phyloP scores from a whole-genome alignment of 345 rosid species.

The Raphanus raphanistrum region DNA sequence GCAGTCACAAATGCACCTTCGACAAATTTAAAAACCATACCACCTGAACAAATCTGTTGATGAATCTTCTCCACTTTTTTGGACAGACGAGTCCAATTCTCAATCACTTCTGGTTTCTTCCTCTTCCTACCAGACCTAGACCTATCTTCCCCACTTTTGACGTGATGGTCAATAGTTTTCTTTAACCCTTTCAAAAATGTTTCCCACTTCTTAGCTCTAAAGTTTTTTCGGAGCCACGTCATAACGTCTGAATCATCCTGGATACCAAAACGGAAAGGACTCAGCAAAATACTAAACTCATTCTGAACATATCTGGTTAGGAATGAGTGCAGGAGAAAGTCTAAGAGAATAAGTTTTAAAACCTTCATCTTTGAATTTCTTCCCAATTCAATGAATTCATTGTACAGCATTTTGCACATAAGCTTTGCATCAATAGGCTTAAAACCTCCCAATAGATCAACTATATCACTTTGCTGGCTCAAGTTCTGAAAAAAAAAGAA shows the following conservation, averaged over 20 bases:
- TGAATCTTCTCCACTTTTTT: slow-evolving; percentile 53
- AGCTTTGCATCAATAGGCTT: slow-evolving; percentile 80
- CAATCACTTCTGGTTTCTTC: slow-evolving; percentile 51
- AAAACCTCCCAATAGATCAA: slow-evolving; percentile 94
- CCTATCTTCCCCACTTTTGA: slow-evolving; percentile 30
- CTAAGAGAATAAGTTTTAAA: background rate
- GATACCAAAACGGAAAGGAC: slow-evolving; percentile 32
- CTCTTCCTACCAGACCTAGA: slow-evolving; percentile 61
- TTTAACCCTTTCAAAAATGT: slow-evolving; percentile 49
- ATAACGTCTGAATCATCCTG: slow-evolving; percentile 53
- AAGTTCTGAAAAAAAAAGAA: slow-evolving; percentile 57
- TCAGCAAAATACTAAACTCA: slow-evolving; percentile 22
- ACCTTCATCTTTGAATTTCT: slow-evolving; percentile 56
- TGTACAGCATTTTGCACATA: slow-evolving; percentile 66
- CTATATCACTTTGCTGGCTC: slow-evolving; percentile 96
- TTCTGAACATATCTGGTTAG: slow-evolving; percentile 3
- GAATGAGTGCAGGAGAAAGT: slow-evolving; percentile 4
- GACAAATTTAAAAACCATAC: slow-evolving; percentile 90
- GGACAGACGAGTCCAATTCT: slow-evolving; percentile 57
- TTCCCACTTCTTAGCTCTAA: slow-evolving; percentile 62
- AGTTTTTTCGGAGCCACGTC: slow-evolving; percentile 45
- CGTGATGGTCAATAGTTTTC: slow-evolving; percentile 42
- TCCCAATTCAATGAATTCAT: slow-evolving; percentile 69
- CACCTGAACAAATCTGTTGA: slow-evolving; percentile 67
- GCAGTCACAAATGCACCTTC: slow-evolving; percentile 95